Percentiles rank a stretch among this genome's conserved stretches.
Conservation (phyloP, 2,329 filamentous ascomycete species). For the Colletotrichum sp. region DNA sequence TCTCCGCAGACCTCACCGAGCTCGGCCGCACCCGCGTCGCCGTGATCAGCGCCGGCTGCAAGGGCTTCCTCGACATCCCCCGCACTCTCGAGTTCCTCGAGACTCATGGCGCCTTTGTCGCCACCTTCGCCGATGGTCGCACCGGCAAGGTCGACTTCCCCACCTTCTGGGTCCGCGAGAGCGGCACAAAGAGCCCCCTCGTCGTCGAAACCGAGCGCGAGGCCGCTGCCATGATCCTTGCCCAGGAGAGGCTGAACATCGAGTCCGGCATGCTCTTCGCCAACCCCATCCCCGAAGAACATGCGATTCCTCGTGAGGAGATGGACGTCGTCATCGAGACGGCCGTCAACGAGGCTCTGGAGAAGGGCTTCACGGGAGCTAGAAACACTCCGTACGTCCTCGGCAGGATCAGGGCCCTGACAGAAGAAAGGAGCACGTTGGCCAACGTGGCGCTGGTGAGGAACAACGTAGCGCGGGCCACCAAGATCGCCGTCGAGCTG, state of each 20-base stretch:
- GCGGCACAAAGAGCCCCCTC: slow-evolving; percentile 78
- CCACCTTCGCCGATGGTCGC: slow-evolving; percentile 87
- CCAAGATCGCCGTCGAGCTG: slow-evolving; percentile 58
- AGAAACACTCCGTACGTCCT: slow-evolving; percentile 87
- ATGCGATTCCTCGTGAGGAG: slow-evolving; percentile 70
- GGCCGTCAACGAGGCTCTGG: slow-evolving; percentile 68
- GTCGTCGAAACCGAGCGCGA: slow-evolving; percentile 77
- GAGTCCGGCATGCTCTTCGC: slow-evolving; percentile 85
- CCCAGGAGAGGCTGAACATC: slow-evolving; percentile 74
- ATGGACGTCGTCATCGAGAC: slow-evolving; percentile 73
- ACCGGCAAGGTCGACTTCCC: slow-evolving; percentile 80
- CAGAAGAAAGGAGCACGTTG: slow-evolving; percentile 69
- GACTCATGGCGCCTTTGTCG: slow-evolving; percentile 78
- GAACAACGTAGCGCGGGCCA: slow-evolving; percentile 58
- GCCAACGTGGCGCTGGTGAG: slow-evolving; percentile 72
- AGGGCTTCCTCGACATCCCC: slow-evolving; percentile 93
- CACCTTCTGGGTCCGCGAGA: slow-evolving; percentile 90
- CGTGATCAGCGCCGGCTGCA: slow-evolving; percentile 89
- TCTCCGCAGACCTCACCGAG: slow-evolving; percentile 95
- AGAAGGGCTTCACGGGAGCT: slow-evolving; percentile 71
- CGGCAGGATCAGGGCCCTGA: slow-evolving; percentile 78
- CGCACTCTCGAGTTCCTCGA: slow-evolving; percentile 81
- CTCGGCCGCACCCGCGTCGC: slow-evolving; percentile 87
- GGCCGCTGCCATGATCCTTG: slow-evolving; percentile 86
- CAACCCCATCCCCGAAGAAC: slow-evolving; percentile 79